Evolutionary conservation across 192 early-diverging fungal species (phyloP).

Genomic region (Spizellomyces sp.): DNA sequence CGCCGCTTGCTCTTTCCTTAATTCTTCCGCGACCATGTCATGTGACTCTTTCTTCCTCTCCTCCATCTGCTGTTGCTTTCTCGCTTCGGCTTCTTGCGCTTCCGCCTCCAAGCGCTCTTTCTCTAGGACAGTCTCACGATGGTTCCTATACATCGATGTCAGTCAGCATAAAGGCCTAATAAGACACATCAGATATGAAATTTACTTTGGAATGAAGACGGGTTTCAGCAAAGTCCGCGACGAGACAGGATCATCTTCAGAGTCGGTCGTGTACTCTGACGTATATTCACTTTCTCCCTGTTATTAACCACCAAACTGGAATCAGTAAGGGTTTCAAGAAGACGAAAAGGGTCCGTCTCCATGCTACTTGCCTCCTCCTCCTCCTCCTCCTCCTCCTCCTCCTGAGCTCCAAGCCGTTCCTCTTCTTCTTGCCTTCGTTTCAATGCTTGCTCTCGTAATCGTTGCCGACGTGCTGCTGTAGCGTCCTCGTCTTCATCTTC

Average conservation of each 20-base stretch:
- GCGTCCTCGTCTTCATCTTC: slow-evolving; percentile 58
- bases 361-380: slow-evolving; percentile 20
- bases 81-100: slow-evolving; percentile 62
- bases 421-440: slow-evolving; percentile 42
- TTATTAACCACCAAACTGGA: slow-evolving; percentile 10
- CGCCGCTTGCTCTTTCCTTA: slow-evolving; percentile 59
- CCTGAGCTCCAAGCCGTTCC: slow-evolving; percentile 24
- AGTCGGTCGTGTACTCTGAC: slow-evolving; percentile 61
- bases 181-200: neutral
- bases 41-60: slow-evolving; percentile 77
- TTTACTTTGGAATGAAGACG: slow-evolving; percentile 89
- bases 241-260: slow-evolving; percentile 61
- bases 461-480: slow-evolving; percentile 38
- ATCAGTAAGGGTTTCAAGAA: neutral
- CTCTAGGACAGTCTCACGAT: slow-evolving; percentile 64
- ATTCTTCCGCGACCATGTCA: slow-evolving; percentile 70
- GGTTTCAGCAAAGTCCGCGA: slow-evolving; percentile 76
- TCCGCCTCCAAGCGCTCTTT: slow-evolving; percentile 54
- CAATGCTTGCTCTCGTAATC: slow-evolving; percentile 27
- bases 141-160: slow-evolving; percentile 41
- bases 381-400: slow-evolving; percentile 28
- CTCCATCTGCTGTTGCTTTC: slow-evolving; percentile 50
- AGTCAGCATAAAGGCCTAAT: neutral
- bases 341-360: neutral
- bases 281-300: slow-evolving; percentile 51